Conservation (phyloP, 768 basidiomycete species). For the Pleurotus djamor region DNA sequence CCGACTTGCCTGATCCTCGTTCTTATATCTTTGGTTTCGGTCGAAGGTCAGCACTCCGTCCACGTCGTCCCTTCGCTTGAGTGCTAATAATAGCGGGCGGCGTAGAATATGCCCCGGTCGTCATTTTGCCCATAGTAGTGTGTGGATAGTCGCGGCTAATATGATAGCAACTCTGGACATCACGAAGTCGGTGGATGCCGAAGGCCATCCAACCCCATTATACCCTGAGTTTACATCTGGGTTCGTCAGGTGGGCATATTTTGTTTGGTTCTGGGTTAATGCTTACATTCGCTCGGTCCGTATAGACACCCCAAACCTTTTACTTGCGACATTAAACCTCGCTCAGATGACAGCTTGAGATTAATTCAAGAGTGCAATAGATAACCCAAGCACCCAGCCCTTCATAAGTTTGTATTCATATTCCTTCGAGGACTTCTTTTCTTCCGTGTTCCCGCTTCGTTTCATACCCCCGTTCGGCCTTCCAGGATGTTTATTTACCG, state of each 20-base stretch:
- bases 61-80: not conserved
- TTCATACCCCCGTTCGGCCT: not conserved
- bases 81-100: not conserved
- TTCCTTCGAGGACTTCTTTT: no score
- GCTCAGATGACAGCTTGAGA: slow-evolving; percentile 23
- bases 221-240: slow-evolving; percentile 34
- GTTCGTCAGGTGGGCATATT: slow-evolving; percentile 41
- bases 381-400: not conserved
- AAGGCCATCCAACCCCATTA: slow-evolving; percentile 38
- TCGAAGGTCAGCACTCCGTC: slow-evolving; percentile 34
- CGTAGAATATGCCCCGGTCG: slow-evolving; percentile 54
- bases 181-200: slow-evolving; percentile 32
- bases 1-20: slow-evolving; percentile 39
- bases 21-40: slow-evolving; percentile 59
- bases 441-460: no score
- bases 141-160: slow-evolving; percentile 43
- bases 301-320: slow-evolving; percentile 52
- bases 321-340: slow-evolving; percentile 42
- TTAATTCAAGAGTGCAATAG: not conserved
- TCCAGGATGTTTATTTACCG: no score
- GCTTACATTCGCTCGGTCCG: not conserved
- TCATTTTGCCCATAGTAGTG: slow-evolving; percentile 44
- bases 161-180: slow-evolving; percentile 47
- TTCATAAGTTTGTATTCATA: no score
- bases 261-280: not conserved